A percentile compares a stretch with the other conserved stretches of the same genome.
These are phyloP conservation scores for Colletotrichum musicola DNA, from an alignment of 2,329 filamentous ascomycete species.

Conservation along the genomic window DNA sequence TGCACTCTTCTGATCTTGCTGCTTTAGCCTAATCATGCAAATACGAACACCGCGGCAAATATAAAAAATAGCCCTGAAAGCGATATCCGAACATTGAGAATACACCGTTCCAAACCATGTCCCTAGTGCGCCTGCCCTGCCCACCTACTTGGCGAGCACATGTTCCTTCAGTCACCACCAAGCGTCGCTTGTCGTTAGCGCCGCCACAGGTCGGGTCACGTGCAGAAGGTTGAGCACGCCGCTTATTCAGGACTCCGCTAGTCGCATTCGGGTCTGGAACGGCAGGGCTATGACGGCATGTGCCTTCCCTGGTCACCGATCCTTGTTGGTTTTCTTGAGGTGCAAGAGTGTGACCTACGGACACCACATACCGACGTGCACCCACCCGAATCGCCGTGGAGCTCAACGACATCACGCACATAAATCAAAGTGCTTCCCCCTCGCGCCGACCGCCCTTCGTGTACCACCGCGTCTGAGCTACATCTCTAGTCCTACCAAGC, in stretches of 20 bases:
- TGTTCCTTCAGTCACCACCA: too few species aligned
- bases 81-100: too few species aligned
- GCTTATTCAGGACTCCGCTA: slow-evolving; percentile 13
- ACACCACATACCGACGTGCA: slow-evolving; percentile 17
- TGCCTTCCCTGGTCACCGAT: slow-evolving; percentile 25
- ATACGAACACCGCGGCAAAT: too few species aligned
- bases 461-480: neutral
- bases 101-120: too few species aligned
- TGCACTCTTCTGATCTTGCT: too few species aligned
- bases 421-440: slow-evolving; percentile 13
- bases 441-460: neutral
- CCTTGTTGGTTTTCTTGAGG: slow-evolving; percentile 34
- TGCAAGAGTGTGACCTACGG: slow-evolving; percentile 23
- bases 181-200: too few species aligned
- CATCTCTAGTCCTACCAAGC: too few species aligned
- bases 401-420: slow-evolving; percentile 7
- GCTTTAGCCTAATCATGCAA: too few species aligned
- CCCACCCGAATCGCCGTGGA: neutral
- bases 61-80: too few species aligned
- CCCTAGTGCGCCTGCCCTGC: too few species aligned
- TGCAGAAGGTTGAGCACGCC: neutral
- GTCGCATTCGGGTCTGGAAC: slow-evolving; percentile 25
- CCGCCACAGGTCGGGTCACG: slow-evolving; percentile 7
- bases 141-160: too few species aligned
- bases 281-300: slow-evolving; percentile 39